phyloP scores from a whole-genome alignment of 768 basidiomycete genomes.

The Boletus reticuloceps region DNA sequence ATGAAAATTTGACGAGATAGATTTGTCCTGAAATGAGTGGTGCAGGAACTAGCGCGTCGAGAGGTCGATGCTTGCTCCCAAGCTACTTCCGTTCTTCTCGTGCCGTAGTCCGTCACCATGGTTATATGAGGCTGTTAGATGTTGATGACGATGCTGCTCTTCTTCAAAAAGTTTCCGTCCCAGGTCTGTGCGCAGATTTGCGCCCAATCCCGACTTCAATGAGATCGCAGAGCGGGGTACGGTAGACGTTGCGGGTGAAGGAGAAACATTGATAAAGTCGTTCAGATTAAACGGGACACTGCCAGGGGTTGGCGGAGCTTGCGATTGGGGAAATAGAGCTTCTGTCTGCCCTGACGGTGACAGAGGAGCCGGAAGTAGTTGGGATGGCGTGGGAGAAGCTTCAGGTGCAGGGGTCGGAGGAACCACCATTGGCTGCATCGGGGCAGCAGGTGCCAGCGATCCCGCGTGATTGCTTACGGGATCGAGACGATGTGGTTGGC shows the following conservation, averaged over 20 bases:
- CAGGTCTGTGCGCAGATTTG: constrained; percentile 59
- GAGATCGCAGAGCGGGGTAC: constrained; percentile 31
- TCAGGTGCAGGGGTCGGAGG: constrained; percentile 34
- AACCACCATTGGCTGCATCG: constrained; percentile 31
- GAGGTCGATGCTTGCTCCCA: constrained; percentile 33
- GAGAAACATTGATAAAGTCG: constrained; percentile 74
- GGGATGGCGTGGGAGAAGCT: constrained; percentile 21
- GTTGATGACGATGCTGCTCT: constrained; percentile 51
- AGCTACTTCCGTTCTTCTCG: constrained; percentile 24
- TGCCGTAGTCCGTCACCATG: constrained; percentile 24
- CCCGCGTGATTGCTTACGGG: constrained; percentile 11
- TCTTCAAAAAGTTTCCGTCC: constrained; percentile 71
- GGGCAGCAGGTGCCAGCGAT: constrained; percentile 24
- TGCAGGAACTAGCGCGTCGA: constrained; percentile 21
- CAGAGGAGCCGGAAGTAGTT: constrained; percentile 22
- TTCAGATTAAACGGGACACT: constrained; percentile 56
- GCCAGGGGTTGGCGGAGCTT: constrained; percentile 36
- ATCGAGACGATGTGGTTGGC: constrained; percentile 19
- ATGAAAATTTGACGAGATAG: constrained; percentile 18
- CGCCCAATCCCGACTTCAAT: constrained; percentile 37
- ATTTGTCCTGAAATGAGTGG: constrained; percentile 3
- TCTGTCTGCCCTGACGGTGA: constrained; percentile 27
- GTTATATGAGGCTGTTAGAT: constrained; percentile 10
- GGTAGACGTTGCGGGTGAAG: constrained; percentile 48
- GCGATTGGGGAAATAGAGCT: constrained; percentile 23